Conservation (phyloP, 768 basidiomycete species). For the Stropharia rugosoannulata region DNA sequence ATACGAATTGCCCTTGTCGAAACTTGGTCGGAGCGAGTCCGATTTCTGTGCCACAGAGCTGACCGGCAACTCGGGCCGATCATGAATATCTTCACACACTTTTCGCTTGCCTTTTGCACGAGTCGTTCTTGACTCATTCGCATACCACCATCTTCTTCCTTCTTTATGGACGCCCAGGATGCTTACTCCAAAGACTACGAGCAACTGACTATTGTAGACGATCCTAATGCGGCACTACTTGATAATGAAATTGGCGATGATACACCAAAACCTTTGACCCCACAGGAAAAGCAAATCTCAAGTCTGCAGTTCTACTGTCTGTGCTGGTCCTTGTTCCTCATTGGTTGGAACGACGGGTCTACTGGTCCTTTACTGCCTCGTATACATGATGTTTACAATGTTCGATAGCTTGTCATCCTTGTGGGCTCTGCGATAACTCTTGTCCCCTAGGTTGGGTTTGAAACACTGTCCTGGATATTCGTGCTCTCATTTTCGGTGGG, state of each 20-base stretch:
- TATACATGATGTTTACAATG: constrained; percentile 57
- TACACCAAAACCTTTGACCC: constrained; percentile 1
- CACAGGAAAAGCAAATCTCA: constrained; percentile 2
- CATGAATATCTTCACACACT: too few relatives aligned
- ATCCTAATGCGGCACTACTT: not conserved
- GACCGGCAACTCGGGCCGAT: not conserved
- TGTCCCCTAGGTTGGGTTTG: constrained; percentile 44
- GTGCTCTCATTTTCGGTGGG: constrained; percentile 16
- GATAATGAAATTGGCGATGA: not conserved
- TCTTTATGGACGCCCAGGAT: not conserved
- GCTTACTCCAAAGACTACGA: constrained; percentile 1
- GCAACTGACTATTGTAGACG: not conserved
- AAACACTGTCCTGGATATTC: constrained; percentile 62
- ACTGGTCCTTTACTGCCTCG: constrained; percentile 73
- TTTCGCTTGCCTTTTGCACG: too few relatives aligned
- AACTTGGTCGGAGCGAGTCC: too few relatives aligned
- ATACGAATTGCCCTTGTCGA: too few relatives aligned
- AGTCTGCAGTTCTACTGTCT: constrained; percentile 51
- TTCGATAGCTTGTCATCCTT: constrained; percentile 12
- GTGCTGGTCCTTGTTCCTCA: constrained; percentile 56
- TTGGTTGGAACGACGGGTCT: constrained; percentile 78
- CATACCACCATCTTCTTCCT: not conserved
- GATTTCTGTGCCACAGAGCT: too few relatives aligned
- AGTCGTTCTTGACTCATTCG: not conserved
- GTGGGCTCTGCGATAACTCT: not conserved